Base-by-base conservation (phyloP, 768 basidiomycete species). In the Holtermanniella nyarrowii region DNA sequence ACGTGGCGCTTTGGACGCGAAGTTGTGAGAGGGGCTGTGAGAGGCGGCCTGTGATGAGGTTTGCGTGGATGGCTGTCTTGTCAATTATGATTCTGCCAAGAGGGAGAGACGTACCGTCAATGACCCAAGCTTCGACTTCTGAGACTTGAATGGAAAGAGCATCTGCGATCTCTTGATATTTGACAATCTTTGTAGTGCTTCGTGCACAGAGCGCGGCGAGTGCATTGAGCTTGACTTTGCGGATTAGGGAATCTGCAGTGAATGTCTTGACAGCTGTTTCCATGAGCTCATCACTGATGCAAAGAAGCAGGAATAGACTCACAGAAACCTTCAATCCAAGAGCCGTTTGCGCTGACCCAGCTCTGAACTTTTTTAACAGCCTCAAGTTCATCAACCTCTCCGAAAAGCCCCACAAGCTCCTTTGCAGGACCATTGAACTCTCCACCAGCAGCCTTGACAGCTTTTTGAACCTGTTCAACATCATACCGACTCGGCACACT, bases 41-140 rank as follows among this genome's bases (percentile, higher is more conserved):
- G 23, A 71, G 59, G n/a, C 68, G 56, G 14, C 65, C 69, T 16
- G 53, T 53, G 27, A 71, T 41, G 44, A 71, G 57, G 50, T 62
- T 56, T 25, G 62, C 54, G 47, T 60, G 63, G 49, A 71, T 68
- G 26, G 66, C 69, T 69, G 53, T n/a, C 16, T 22, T 46, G 50
- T 44, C 18, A 44, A 44, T 26, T 27, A 22, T 23, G 44, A 12
- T 11, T 12, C 22, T 4, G 24, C 27, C 16, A 44, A 40, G 5
- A 42, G 20, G 5, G 23, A 25, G n/a, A 37, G 3, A 57, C 64
- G 49, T 42, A 69, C 65, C 68, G 42, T 71, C 69, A 39, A 71
- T 66, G 42, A 68, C 66, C 64, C 65, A 69, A 24, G 55, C 46
- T 48, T 71, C 69, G 13, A 71, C 66, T n/a, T 69, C 60, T n/a